Evolutionary conservation across 805 yeast species (phyloP), one percentile per base, ranked within the genome.

Genomic region (Metschnikowia lachancei): DNA sequence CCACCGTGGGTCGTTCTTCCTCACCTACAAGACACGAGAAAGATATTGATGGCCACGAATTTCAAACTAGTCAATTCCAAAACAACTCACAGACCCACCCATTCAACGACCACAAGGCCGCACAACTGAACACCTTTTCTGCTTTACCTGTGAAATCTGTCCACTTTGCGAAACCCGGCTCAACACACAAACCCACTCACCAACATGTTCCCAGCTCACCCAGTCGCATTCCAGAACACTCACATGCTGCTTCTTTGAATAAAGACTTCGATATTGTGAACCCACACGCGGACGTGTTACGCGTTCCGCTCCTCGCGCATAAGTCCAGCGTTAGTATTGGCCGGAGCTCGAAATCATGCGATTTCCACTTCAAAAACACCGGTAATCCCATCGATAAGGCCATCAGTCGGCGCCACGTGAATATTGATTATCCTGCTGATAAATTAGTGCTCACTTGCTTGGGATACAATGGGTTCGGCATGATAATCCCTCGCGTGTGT

Each of bases 381-480:
- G 39, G 43, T 5, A 63, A 75, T 61, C 54, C 74, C 2, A 63
- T 66, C 14, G 78, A 77, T 61, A 81, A 78, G 59, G 74, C 74
- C 33, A 78, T 87, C 18, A 85, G 94, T 12, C 77, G 95, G 42
- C 72, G 74, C 10, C 96, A 87, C 63, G 73, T 83, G 42, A 64
- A 68, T 13, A 58, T 85, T 2, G 67, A 74, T 20, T 82, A 77
- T 59, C 60, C 69, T 24, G 55, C 69, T 1, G 59, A 58, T 3
- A 67, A 76, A 29, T 62, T 88, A 37, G 69, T 66, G 13, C 62
- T 92, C 41, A 77, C 77, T 37, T 92, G 97, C 64, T 63, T 81
- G 45, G 97, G 98, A 3, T 78, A 82, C 66, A 92, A 92, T 63
- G 97, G 97, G 10, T 67, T 87, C 41, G 75, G 78, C 9, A 77